phyloP scores from a whole-genome alignment of 2,329 filamentous ascomycete species.

The Paecilomyces fulvus region DNA sequence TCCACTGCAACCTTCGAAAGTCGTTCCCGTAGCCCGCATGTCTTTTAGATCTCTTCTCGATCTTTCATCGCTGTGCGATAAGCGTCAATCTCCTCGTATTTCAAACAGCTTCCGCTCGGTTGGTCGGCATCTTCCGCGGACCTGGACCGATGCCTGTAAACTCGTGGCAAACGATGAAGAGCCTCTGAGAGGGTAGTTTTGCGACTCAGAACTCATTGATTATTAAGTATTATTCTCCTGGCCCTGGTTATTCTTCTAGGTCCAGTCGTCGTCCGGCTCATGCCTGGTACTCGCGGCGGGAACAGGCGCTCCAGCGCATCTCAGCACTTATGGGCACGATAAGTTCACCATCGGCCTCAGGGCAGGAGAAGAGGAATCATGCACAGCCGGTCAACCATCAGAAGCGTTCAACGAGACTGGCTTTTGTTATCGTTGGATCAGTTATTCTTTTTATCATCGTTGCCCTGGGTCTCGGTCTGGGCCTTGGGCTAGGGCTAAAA shows the following conservation, averaged over 20 bases:
- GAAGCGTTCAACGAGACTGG: neutral
- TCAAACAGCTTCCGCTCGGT: neutral
- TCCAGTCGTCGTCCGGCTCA: neutral
- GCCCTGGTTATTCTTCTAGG: neutral
- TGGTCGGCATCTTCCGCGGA: neutral
- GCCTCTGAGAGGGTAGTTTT: neutral
- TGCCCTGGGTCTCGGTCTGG: slow-evolving; percentile 10
- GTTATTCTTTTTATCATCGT: slow-evolving; percentile 3
- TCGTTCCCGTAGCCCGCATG: neutral
- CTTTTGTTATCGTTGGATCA: neutral
- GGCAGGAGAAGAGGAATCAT: neutral
- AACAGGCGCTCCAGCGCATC: neutral
- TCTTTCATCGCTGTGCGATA: neutral
- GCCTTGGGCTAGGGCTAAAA: slow-evolving; percentile 12
- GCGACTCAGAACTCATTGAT: too few species aligned
- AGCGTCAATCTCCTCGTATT: neutral
- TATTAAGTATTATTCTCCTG: neutral
- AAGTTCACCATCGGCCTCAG: neutral
- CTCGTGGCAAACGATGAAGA: neutral
- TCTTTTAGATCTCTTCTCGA: neutral
- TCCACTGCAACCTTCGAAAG: neutral
- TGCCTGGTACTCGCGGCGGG: neutral
- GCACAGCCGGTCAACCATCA: neutral
- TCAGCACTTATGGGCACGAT: neutral
- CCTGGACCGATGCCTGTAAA: neutral